Percentiles rank a stretch among this genome's conserved stretches.
Conservation (phyloP, 2,329 filamentous ascomycete genomes). For the Penicillium concentricum region DNA sequence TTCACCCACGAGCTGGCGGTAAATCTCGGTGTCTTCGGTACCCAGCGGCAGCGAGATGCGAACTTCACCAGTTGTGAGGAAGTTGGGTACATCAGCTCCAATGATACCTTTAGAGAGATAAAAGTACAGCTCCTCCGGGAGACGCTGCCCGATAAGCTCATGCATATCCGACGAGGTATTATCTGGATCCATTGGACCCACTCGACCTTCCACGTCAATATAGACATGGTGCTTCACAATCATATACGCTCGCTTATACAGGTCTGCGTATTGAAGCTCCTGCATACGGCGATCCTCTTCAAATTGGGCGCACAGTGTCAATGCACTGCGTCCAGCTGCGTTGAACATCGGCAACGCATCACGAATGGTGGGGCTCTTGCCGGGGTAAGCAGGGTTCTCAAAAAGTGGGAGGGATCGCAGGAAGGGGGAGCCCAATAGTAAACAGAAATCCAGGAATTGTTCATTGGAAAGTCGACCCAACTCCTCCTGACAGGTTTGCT, state of each 20-base stretch:
- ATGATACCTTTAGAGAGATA: slow-evolving; percentile 84
- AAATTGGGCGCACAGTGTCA: slow-evolving; percentile 71
- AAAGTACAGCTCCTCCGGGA: slow-evolving; percentile 86
- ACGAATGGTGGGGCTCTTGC: slow-evolving; percentile 60
- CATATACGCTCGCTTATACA: slow-evolving; percentile 82
- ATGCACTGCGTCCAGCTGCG: slow-evolving; percentile 64
- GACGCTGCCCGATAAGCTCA: slow-evolving; percentile 82
- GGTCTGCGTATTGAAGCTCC: slow-evolving; percentile 75
- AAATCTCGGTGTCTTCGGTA: slow-evolving; percentile 74
- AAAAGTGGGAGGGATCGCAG: slow-evolving; percentile 77
- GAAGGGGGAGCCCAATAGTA: slow-evolving; percentile 81
- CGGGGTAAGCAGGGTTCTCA: slow-evolving; percentile 59
- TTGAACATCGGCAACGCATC: slow-evolving; percentile 78
- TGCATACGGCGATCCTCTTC: slow-evolving; percentile 73
- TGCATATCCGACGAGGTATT: slow-evolving; percentile 79
- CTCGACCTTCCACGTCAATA: slow-evolving; percentile 72
- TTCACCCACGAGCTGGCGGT: slow-evolving; percentile 72
- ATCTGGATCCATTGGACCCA: slow-evolving; percentile 71
- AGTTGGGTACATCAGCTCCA: slow-evolving; percentile 74
- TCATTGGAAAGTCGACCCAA: slow-evolving; percentile 64
- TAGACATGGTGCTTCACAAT: slow-evolving; percentile 85
- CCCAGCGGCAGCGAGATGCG: slow-evolving; percentile 81
- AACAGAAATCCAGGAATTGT: slow-evolving; percentile 77
- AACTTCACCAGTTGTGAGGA: slow-evolving; percentile 76
- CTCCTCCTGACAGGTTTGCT: slow-evolving; percentile 67